Percentiles rank a stretch among this genome's conserved stretches.
phyloP scores from a whole-genome alignment of 2,329 filamentous ascomycete genomes.

The Aspergillus ustus region DNA sequence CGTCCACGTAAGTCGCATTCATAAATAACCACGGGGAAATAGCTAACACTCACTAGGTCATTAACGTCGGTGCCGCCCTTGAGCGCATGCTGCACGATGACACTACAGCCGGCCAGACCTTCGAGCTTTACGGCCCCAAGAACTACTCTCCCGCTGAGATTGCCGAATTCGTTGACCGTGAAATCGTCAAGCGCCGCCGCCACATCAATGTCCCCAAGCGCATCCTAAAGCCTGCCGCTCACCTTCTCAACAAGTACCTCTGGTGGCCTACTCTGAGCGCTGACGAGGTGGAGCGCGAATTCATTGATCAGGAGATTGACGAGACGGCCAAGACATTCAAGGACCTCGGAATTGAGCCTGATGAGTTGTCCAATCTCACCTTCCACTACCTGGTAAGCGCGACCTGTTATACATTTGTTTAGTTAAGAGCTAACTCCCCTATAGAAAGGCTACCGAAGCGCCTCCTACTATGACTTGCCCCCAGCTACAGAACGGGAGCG shows the following conservation, averaged over 20 bases:
- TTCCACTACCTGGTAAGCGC: constrained; percentile 88
- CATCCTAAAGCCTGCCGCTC: constrained; percentile 75
- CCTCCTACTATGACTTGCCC: constrained; percentile 88
- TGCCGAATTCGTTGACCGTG: constrained; percentile 82
- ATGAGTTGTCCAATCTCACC: constrained; percentile 81
- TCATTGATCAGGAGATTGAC: constrained; percentile 91
- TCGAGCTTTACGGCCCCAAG: constrained; percentile 90
- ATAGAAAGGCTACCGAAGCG: constrained; percentile 87
- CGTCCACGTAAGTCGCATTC: constrained; percentile 70
- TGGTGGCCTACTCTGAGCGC: constrained; percentile 88
- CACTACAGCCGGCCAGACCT: constrained; percentile 86
- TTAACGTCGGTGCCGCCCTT: constrained; percentile 86
- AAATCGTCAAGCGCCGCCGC: constrained; percentile 86
- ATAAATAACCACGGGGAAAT: constrained; percentile 15
- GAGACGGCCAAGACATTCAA: constrained; percentile 91
- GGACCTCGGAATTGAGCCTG: constrained; percentile 87
- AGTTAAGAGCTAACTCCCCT: constrained; percentile 22
- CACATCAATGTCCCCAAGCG: constrained; percentile 90
- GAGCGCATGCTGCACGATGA: constrained; percentile 92
- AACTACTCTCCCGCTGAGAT: constrained; percentile 91
- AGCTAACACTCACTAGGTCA: constrained; percentile 60
- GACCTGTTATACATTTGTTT: not conserved
- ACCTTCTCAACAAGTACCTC: constrained; percentile 76
- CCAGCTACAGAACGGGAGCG: constrained; percentile 94
- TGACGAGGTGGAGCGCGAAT: constrained; percentile 89